These are phyloP conservation scores for Candida pseudoglaebosa DNA, from an alignment of 805 yeast genomes.

Conservation along the genomic window DNA sequence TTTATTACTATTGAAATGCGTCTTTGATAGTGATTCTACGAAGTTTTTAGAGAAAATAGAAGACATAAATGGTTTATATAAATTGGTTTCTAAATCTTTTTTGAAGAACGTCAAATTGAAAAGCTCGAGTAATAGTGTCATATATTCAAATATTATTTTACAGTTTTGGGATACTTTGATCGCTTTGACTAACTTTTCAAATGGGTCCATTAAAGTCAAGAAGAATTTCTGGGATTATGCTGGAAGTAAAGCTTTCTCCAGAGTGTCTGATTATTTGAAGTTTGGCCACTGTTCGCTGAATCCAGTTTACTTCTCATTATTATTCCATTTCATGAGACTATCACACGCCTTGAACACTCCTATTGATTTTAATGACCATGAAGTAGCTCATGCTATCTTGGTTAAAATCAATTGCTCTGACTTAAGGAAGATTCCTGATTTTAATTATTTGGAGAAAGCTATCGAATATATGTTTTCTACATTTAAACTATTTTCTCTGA, in stretches of 20 bases:
- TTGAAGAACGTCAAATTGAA: constrained; percentile 41
- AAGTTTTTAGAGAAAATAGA: constrained; percentile 13
- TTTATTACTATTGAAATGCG: constrained; percentile 17
- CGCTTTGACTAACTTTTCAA: constrained; percentile 29
- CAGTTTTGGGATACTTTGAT: constrained; percentile 48
- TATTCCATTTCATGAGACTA: constrained; percentile 20
- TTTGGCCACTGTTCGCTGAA: constrained; percentile 54
- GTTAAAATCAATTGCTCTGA: constrained; percentile 15
- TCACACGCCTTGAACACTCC: constrained; percentile 3
- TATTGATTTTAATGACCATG: constrained; percentile 6
- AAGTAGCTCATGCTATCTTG: constrained; percentile 5
- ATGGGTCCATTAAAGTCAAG: constrained; percentile 29
- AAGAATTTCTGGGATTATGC: constrained; percentile 51
- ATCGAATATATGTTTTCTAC: constrained; percentile 16
- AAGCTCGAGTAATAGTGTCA: constrained; percentile 29
- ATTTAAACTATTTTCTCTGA: constrained; percentile 7
- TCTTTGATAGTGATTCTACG: constrained; percentile 16
- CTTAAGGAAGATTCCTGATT: constrained; percentile 12
- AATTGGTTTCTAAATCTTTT: constrained; percentile 41
- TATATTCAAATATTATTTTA: constrained; percentile 45
- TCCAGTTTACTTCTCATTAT: constrained; percentile 42
- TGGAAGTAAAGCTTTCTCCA: constrained; percentile 39
- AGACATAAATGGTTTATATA: constrained; percentile 26
- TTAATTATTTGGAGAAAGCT: constrained; percentile 16
- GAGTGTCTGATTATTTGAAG: constrained; percentile 43